Evolutionary conservation across 148 eudicot genomes (phyloP).

Genomic region (Fagopyrum homotropicum): DNA sequence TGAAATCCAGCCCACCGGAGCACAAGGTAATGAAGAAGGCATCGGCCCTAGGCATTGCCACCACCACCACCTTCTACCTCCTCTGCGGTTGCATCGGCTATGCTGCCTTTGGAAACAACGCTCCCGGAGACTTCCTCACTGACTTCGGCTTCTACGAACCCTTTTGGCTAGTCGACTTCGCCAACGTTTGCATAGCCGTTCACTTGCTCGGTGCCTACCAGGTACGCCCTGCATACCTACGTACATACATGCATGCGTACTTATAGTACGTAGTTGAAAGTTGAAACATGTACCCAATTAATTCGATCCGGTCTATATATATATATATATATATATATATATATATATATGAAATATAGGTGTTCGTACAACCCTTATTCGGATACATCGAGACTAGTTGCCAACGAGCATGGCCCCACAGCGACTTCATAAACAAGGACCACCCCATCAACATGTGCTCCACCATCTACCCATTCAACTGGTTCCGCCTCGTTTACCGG

Average conservation of each 20-base stretch:
- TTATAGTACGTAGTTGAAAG: too few species aligned
- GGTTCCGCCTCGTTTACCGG: conserved; percentile 44
- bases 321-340: too few species aligned
- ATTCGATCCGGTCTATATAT: too few species aligned
- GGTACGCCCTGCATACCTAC: too few species aligned
- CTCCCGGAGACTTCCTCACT: conserved; percentile 62
- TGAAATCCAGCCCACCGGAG: neutral
- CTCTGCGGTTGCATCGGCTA: conserved; percentile 74
- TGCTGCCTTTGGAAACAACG: conserved; percentile 65
- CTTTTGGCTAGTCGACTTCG: conserved; percentile 57
- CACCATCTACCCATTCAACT: conserved; percentile 26
- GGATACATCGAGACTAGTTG: conserved; percentile 35
- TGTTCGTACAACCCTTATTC: conserved; percentile 39
- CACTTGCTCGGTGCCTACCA: conserved; percentile 38
- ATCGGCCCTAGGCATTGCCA: conserved; percentile 18
- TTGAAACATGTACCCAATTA: too few species aligned
- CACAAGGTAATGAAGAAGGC: too few species aligned
- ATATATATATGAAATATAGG: conserved; percentile 23
- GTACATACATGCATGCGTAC: too few species aligned
- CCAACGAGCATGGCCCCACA: conserved; percentile 34
- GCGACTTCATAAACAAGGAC: conserved; percentile 29
- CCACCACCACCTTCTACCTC: conserved; percentile 55
- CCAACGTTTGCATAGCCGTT: conserved; percentile 53
- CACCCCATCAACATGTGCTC: conserved; percentile 19
- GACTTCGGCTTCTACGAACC: conserved; percentile 74